A percentile compares a stretch with the other conserved stretches of the same genome.
Evolutionary conservation across 208 protist genomes (phyloP).

Genomic region (Acanthamoeba sp.): DNA sequence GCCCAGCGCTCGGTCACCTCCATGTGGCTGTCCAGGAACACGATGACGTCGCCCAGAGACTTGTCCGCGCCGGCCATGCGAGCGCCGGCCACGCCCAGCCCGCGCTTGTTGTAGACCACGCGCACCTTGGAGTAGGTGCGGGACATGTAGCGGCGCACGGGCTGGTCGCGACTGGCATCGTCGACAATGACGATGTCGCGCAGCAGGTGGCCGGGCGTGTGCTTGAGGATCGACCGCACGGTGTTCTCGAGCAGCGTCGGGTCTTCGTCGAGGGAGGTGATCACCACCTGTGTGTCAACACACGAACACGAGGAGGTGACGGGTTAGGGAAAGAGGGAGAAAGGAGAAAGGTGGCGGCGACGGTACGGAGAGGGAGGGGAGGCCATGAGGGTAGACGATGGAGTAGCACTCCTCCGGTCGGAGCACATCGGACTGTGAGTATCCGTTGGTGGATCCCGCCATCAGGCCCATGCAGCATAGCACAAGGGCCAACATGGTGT

Average conservation of each 20-base stretch:
- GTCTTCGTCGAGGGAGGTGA: constrained; percentile 36
- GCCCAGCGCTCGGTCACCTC: constrained; percentile 37
- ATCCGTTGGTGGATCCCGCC: background rate
- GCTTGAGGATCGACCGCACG: constrained; percentile 25
- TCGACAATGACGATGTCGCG: constrained; percentile 44
- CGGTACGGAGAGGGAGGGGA: background rate
- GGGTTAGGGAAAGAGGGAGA: background rate
- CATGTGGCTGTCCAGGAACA: constrained; percentile 43
- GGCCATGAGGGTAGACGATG: background rate
- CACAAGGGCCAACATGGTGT: background rate
- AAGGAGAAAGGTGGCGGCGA: background rate
- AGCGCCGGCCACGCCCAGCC: constrained; percentile 34
- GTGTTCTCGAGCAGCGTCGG: constrained; percentile 27
- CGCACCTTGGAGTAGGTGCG: constrained; percentile 49
- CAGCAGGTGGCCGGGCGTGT: constrained; percentile 33
- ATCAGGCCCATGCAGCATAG: background rate
- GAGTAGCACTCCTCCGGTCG: background rate
- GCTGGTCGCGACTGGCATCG: constrained; percentile 42
- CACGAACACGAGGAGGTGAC: background rate
- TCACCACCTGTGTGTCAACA: background rate
- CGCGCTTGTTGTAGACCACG: constrained; percentile 25
- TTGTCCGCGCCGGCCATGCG: constrained; percentile 20
- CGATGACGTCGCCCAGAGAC: background rate
- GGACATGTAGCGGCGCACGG: constrained; percentile 37
- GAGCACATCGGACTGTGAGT: background rate